phyloP scores from a whole-genome alignment of 208 protist genomes.

The Histomonas meleagridis region DNA sequence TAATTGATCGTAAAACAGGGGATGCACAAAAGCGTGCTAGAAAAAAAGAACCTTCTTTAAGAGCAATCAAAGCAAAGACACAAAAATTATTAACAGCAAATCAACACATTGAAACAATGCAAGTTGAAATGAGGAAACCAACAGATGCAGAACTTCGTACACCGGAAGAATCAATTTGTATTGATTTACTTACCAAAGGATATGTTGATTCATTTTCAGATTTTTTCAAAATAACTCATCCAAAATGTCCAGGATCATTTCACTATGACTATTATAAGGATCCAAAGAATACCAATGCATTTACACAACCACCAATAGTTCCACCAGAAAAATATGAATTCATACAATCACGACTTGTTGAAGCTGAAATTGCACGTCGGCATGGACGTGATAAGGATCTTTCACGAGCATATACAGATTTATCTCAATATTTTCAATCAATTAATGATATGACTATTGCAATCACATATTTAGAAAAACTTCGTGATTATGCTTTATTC shows the following conservation, averaged over 20 bases:
- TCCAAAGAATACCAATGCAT: neutral
- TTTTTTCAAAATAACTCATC: conserved; percentile 30
- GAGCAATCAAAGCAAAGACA: neutral
- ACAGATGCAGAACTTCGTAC: conserved; percentile 19
- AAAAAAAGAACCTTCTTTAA: neutral
- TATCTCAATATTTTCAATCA: conserved; percentile 38
- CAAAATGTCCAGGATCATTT: conserved; percentile 7
- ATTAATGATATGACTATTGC: conserved; percentile 34
- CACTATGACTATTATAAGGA: conserved; percentile 16
- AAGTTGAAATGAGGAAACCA: neutral
- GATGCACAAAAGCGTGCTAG: conserved; percentile 28
- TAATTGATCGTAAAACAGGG: neutral
- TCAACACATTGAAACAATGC: neutral
- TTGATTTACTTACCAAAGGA: neutral
- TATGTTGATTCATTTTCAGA: conserved; percentile 33
- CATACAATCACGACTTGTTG: neutral
- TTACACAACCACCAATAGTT: neutral
- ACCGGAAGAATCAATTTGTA: conserved; percentile 14
- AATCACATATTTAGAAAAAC: conserved; percentile 28
- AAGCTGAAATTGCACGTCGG: neutral
- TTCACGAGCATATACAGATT: conserved; percentile 12
- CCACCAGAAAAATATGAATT: neutral
- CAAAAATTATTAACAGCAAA: neutral
- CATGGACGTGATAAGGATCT: neutral
- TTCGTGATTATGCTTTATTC: conserved; percentile 23